Percentiles rank a stretch among this genome's conserved stretches.
Conservation (phyloP, 495 filamentous ascomycete genomes). For the Tuber borchii region DNA sequence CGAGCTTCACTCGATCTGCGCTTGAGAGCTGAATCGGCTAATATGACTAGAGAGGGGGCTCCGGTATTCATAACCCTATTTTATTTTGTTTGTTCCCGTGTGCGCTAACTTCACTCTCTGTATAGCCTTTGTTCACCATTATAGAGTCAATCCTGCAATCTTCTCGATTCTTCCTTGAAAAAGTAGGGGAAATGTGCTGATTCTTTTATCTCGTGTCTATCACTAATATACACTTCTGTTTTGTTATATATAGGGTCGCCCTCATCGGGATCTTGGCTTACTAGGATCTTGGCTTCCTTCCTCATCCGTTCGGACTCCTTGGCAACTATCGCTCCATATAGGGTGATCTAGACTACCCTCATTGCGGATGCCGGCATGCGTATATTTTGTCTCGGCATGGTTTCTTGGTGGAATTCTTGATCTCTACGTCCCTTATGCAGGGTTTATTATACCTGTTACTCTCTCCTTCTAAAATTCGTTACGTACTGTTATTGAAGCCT, state of each 20-base stretch:
- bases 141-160: conserved; percentile 41
- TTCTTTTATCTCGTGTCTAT: not conserved
- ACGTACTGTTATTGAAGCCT: not conserved
- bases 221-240: conserved; percentile 10
- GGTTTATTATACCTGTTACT: conserved; percentile 16
- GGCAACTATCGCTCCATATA: conserved; percentile 43
- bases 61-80: conserved; percentile 26
- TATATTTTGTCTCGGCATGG: conserved; percentile 48
- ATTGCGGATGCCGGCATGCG: conserved; percentile 49
- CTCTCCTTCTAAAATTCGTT: not conserved
- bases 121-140: conserved; percentile 37
- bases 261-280: conserved; percentile 39
- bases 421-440: not conserved
- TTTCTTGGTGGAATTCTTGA: conserved; percentile 47
- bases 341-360: conserved; percentile 47
- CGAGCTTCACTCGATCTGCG: conserved; percentile 30
- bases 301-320: conserved; percentile 34
- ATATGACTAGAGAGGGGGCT: conserved; percentile 27
- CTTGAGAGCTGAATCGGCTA: conserved; percentile 21
- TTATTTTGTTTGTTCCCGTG: conserved; percentile 5
- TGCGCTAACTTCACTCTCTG: conserved; percentile 3
- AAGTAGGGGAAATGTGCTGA: conserved; percentile 14
- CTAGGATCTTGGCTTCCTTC: conserved; percentile 38
- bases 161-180: conserved; percentile 37
- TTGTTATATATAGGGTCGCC: conserved; percentile 27